phyloP scores from a whole-genome alignment of 306 rosid species.

The Vachellia pachyceras region DNA sequence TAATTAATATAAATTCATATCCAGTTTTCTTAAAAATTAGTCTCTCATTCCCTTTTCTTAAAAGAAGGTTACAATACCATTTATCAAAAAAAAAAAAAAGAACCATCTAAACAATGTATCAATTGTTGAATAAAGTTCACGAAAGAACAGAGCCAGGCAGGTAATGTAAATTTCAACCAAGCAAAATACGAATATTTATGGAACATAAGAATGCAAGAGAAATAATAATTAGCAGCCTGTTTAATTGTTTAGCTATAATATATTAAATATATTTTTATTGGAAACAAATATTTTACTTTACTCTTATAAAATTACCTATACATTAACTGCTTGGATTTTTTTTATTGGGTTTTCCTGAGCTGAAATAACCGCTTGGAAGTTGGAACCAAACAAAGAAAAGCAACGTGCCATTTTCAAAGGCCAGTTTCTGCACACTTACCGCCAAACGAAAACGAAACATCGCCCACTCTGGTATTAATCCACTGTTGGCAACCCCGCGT shows the following conservation, averaged over 20 bases:
- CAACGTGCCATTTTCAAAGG: background rate
- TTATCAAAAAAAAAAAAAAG: background rate
- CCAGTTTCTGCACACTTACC: background rate
- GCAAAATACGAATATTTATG: background rate
- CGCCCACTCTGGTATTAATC: background rate
- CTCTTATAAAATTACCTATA: background rate
- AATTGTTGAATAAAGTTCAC: background rate
- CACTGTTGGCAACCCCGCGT: background rate
- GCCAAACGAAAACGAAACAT: slow-evolving; percentile 16
- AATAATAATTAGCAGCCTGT: background rate
- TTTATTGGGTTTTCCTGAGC: background rate
- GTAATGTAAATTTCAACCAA: background rate
- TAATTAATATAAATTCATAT: background rate
- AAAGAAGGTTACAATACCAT: too few species aligned
- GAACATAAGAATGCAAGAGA: background rate
- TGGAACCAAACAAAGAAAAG: background rate
- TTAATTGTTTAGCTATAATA: background rate
- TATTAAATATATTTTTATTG: background rate
- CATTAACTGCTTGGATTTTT: background rate
- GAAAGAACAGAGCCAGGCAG: background rate
- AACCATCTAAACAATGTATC: background rate
- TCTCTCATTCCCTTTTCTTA: too few species aligned
- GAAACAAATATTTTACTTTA: too few species aligned
- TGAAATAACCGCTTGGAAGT: background rate
- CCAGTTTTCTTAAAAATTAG: background rate